phyloP scores from a whole-genome alignment of 306 rosid genomes.

The Sphenostylis stenocarpa region DNA sequence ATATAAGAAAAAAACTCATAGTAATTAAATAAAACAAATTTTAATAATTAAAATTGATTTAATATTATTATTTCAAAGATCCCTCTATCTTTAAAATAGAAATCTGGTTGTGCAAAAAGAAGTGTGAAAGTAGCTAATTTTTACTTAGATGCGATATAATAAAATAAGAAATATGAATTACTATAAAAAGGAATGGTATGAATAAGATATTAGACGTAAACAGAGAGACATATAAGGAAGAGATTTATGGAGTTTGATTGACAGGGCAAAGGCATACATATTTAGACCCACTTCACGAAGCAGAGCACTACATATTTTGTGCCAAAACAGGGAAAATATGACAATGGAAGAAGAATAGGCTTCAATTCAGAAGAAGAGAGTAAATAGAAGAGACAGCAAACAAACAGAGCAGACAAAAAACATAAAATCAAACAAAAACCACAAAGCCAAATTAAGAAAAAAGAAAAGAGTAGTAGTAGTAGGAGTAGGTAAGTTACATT shows the following conservation, averaged over 20 bases:
- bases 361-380: not conserved
- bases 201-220: not conserved
- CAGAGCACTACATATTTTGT: conserved; percentile 2
- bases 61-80: too few species aligned
- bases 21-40: too few species aligned
- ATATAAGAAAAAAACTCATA: too few species aligned
- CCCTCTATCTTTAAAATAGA: too few species aligned
- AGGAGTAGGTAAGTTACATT: not conserved
- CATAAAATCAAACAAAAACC: not conserved
- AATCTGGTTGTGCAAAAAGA: too few species aligned
- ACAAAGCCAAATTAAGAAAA: conserved; percentile 11
- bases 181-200: too few species aligned
- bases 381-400: not conserved
- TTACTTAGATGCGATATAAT: too few species aligned
- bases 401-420: not conserved
- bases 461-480: too few species aligned
- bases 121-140: too few species aligned
- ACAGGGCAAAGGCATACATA: not conserved
- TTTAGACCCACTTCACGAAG: not conserved
- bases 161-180: too few species aligned
- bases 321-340: conserved; percentile 25
- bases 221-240: not conserved
- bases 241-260: not conserved
- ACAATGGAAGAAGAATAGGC: too few species aligned
- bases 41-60: too few species aligned